Evolutionary conservation across 345 rosid genomes (phyloP).

Genomic region (Tarenaya hassleriana): DNA sequence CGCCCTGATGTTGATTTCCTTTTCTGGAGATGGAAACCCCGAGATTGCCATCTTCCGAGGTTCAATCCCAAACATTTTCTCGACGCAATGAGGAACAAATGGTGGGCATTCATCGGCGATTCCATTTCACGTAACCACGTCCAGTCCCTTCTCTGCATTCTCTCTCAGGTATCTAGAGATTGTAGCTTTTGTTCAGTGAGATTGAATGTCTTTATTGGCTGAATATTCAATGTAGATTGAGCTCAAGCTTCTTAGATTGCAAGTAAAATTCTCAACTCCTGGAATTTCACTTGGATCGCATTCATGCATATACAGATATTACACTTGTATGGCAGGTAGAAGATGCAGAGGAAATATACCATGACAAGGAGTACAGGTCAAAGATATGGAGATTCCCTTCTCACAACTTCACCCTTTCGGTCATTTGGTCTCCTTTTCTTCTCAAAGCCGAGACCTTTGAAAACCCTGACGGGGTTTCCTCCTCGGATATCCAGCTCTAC

Average conservation of each 20-base stretch:
- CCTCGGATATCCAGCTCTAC: conserved; percentile 66
- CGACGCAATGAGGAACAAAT: conserved; percentile 55
- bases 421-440: conserved; percentile 92
- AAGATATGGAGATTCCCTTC: conserved; percentile 74
- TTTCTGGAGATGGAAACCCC: conserved; percentile 89
- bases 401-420: conserved; percentile 66
- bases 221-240: background rate
- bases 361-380: conserved; percentile 68
- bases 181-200: too few species aligned
- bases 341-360: conserved; percentile 60
- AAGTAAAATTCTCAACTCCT: background rate
- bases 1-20: conserved; percentile 61
- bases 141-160: conserved; percentile 83
- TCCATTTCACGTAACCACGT: conserved; percentile 98
- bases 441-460: conserved; percentile 72
- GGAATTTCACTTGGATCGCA: background rate
- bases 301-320: background rate
- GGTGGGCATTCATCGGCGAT: conserved; percentile 85
- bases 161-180: conserved; percentile 76
- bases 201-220: background rate
- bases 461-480: conserved; percentile 62
- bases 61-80: conserved; percentile 52
- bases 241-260: background rate
- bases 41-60: conserved; percentile 87
- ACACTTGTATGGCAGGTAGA: conserved; percentile 53